phyloP scores from a whole-genome alignment of 1,284 basidiomycete genomes.

The Austroboletus olivaceoglutinosus region DNA sequence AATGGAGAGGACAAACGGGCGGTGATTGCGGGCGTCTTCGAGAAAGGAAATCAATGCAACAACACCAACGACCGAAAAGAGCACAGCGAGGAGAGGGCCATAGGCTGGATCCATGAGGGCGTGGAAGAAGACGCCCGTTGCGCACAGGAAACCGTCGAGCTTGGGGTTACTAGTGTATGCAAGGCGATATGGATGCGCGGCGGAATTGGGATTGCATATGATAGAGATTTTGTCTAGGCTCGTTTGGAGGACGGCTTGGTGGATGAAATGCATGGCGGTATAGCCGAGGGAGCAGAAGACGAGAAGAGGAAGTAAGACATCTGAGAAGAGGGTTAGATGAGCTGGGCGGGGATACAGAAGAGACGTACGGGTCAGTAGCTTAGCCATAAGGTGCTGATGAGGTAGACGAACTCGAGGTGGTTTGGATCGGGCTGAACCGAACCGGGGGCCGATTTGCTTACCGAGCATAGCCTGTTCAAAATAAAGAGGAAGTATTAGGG shows the following conservation, averaged over 20 bases:
- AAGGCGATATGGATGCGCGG: constrained; percentile 30
- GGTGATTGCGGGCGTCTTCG: constrained; percentile 22
- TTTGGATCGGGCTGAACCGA: too few species aligned
- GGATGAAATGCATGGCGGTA: not conserved
- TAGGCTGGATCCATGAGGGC: constrained; percentile 29
- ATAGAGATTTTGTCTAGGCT: not conserved
- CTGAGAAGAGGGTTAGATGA: not conserved
- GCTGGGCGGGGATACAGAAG: too few species aligned
- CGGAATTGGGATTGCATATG: constrained; percentile 12
- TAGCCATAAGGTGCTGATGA: not conserved
- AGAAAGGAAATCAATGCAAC: constrained; percentile 17
- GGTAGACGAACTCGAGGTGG: too few species aligned
- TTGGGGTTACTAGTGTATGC: constrained; percentile 32
- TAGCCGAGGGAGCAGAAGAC: not conserved
- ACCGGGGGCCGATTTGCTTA: too few species aligned
- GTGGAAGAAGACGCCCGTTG: constrained; percentile 42
- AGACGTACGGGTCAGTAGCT: constrained; percentile 4
- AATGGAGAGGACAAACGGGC: constrained; percentile 10
- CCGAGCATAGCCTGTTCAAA: too few species aligned
- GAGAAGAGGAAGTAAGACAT: not conserved
- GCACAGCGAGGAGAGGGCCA: constrained; percentile 31
- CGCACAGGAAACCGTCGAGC: constrained; percentile 38
- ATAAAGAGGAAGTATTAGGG: too few species aligned
- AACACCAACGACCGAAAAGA: constrained; percentile 22
- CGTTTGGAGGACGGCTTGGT: not conserved